phyloP scores from a whole-genome alignment of 2,329 filamentous ascomycete species.

The Chrysoporthe puriensis region DNA sequence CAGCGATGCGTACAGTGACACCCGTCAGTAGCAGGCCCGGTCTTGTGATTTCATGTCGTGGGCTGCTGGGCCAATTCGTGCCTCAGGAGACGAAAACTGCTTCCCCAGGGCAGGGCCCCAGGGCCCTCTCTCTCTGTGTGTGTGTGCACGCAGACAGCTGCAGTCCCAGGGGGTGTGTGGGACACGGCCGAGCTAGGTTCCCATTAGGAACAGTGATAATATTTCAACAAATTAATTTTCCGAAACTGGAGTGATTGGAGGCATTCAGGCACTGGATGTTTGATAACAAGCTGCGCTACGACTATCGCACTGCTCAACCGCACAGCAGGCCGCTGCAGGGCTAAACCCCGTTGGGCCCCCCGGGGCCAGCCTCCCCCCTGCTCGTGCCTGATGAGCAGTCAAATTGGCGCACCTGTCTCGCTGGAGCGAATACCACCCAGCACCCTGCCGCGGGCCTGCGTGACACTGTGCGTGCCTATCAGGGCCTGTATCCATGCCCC shows the following conservation, averaged over 20 bases:
- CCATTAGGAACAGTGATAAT: conserved; percentile 7
- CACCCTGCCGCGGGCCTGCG: too few relatives aligned
- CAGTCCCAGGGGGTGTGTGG: background rate
- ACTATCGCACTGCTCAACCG: background rate
- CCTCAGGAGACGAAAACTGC: background rate
- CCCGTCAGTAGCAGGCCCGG: background rate
- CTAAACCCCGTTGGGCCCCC: background rate
- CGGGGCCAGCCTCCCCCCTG: background rate
- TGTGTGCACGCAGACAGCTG: background rate
- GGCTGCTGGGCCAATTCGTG: background rate
- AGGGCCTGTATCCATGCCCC: too few relatives aligned
- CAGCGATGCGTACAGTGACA: background rate
- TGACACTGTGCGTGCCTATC: too few relatives aligned
- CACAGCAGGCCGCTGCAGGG: background rate
- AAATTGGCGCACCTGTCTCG: background rate
- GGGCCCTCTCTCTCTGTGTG: background rate
- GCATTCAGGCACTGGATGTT: background rate
- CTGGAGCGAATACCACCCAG: too few relatives aligned
- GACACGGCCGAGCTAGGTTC: background rate
- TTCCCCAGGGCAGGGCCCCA: background rate
- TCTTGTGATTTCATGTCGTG: background rate
- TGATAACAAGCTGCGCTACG: conserved; percentile 4
- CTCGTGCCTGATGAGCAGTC: conserved; percentile 4
- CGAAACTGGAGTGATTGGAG: conserved; percentile 3
- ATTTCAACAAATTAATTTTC: conserved; percentile 9